Evolutionary conservation across 2,329 filamentous ascomycete species (phyloP).

Genomic region (Arthrobotrys musiformis): DNA sequence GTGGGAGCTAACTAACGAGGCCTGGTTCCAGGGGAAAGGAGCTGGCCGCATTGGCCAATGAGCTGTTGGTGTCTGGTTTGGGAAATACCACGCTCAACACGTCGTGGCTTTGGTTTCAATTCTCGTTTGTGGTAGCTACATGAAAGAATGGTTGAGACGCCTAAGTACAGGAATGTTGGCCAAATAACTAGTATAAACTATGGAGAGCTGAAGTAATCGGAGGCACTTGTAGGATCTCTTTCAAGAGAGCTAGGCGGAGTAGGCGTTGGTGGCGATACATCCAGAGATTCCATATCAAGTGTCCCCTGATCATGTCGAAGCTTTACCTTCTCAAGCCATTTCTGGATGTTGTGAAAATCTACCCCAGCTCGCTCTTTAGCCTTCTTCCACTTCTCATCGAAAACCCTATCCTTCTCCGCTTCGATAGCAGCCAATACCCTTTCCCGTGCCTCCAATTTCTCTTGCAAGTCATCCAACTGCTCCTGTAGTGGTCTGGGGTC

Average conservation of each 20-base stretch:
- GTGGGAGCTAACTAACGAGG: conserved; percentile 43
- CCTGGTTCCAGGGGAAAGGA: conserved; percentile 40
- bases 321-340: not conserved
- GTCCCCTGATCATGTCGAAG: too few species aligned
- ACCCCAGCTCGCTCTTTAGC: not conserved
- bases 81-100: conserved; percentile 20
- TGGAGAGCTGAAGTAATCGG: not conserved
- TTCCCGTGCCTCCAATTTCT: not conserved
- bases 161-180: too few species aligned
- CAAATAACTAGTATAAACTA: too few species aligned
- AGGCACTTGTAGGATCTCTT: not conserved
- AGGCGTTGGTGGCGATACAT: too few species aligned
- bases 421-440: not conserved
- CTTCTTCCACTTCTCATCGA: not conserved
- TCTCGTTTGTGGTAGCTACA: not conserved
- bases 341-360: too few species aligned
- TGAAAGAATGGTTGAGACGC: too few species aligned
- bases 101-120: not conserved
- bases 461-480: not conserved
- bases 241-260: not conserved
- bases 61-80: conserved; percentile 1
- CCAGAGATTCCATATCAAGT: too few species aligned
- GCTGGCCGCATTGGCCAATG: conserved; percentile 23
- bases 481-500: not conserved
- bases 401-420: not conserved